Conservation (phyloP, 2,329 filamentous ascomycete species). For the Elsinoe necatrix region DNA sequence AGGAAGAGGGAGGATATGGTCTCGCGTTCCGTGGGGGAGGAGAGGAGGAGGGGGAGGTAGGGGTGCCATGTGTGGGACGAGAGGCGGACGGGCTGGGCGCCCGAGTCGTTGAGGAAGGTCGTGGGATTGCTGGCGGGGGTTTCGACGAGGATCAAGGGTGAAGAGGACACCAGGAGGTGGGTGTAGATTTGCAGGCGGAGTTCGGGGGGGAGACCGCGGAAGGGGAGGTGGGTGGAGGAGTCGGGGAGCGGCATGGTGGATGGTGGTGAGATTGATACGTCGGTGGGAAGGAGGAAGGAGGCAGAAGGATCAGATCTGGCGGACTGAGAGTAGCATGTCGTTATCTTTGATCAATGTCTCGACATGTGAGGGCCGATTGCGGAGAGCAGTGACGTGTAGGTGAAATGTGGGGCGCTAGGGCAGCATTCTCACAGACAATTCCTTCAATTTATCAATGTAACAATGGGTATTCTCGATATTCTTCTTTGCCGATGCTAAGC, state of each 20-base stretch:
- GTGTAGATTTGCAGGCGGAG: constrained; percentile 52
- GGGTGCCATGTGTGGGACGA: neutral
- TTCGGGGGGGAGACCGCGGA: constrained; percentile 49
- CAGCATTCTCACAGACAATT: no score
- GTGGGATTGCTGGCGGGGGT: constrained; percentile 3
- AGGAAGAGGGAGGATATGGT: constrained; percentile 7
- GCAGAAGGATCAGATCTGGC: no score
- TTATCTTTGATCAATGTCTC: neutral
- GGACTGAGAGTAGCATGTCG: neutral
- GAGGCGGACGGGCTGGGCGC: constrained; percentile 7
- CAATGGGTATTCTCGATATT: no score
- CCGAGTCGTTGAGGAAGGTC: neutral
- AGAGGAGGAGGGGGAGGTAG: constrained; percentile 3
- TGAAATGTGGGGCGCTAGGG: neutral
- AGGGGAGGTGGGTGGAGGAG: constrained; percentile 15
- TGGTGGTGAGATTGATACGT: neutral
- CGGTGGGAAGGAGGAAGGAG: neutral
- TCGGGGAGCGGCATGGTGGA: neutral
- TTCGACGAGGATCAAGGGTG: constrained; percentile 9
- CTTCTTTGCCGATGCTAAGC: no score
- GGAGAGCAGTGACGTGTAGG: neutral
- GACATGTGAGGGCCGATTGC: neutral
- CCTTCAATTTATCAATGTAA: no score
- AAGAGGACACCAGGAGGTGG: constrained; percentile 28
- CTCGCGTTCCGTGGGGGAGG: neutral